Percentiles rank a stretch among this genome's conserved stretches.
phyloP scores from a whole-genome alignment of 805 yeast species.

The Nakazawaea ishiwadae region DNA sequence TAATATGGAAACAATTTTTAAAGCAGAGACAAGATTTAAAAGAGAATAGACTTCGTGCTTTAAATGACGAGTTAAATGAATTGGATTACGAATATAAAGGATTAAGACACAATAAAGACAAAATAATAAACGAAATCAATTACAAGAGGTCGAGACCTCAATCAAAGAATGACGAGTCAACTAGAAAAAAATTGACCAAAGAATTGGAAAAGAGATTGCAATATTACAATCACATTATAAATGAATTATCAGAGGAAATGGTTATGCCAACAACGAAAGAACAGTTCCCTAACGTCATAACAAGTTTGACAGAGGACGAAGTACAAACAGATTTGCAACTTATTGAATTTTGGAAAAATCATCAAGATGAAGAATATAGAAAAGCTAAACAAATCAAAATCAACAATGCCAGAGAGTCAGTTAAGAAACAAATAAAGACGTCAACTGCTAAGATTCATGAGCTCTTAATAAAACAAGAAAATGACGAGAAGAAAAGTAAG shows the following conservation, averaged over 20 bases:
- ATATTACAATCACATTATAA: too few species aligned
- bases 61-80: background rate
- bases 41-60: background rate
- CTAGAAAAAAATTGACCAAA: background rate
- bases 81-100: conserved; percentile 5
- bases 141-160: conserved; percentile 1
- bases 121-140: background rate
- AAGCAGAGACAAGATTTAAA: conserved; percentile 9
- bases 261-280: too few species aligned
- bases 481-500: conserved; percentile 23
- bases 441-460: background rate
- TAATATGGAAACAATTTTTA: conserved; percentile 6
- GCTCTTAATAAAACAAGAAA: conserved; percentile 16
- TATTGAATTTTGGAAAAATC: conserved; percentile 9
- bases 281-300: too few species aligned
- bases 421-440: background rate
- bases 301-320: conserved; percentile 5
- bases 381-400: background rate
- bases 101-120: background rate
- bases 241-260: too few species aligned
- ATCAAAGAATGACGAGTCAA: too few species aligned
- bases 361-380: conserved; percentile 7
- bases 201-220: background rate
- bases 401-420: background rate
- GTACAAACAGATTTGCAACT: conserved; percentile 4